Conservation (phyloP, 2,329 filamentous ascomycete genomes). For the Triangularia setosa region DNA sequence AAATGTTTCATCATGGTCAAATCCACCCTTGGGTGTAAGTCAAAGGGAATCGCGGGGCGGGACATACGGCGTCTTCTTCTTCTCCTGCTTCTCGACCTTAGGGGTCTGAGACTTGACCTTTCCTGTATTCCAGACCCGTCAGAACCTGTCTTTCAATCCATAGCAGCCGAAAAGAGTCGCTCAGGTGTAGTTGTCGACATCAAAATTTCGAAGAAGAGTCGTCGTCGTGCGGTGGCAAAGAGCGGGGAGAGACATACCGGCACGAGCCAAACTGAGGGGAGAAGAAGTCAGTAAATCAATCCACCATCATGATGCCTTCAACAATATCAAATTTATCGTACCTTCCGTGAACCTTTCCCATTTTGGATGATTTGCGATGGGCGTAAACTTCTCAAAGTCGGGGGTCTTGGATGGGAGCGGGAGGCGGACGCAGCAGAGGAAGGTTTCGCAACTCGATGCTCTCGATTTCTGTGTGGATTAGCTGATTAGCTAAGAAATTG, state of each 20-base stretch:
- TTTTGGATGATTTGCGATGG: slow-evolving; percentile 24
- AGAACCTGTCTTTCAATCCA: slow-evolving; percentile 9
- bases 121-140: slow-evolving; percentile 44
- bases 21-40: neutral
- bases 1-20: neutral
- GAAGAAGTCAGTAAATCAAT: slow-evolving; percentile 16
- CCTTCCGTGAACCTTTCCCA: slow-evolving; percentile 31
- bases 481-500: slow-evolving; percentile 24
- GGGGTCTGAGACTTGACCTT: slow-evolving; percentile 98
- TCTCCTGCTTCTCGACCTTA: slow-evolving; percentile 48
- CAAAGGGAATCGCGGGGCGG: neutral
- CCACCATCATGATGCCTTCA: neutral
- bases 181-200: neutral
- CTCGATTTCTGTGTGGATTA: slow-evolving; percentile 24
- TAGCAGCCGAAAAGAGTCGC: neutral
- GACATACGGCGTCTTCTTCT: slow-evolving; percentile 30
- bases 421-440: slow-evolving; percentile 3
- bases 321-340: slow-evolving; percentile 3
- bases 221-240: neutral
- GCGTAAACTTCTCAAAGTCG: slow-evolving; percentile 18
- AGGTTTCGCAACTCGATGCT: slow-evolving; percentile 16
- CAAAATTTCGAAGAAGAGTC: neutral
- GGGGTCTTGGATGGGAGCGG: slow-evolving; percentile 12
- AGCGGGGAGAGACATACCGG: slow-evolving; percentile 24
- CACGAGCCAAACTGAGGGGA: slow-evolving; percentile 27